Evolutionary conservation across 2,329 filamentous ascomycete genomes (phyloP), one percentile per base, ranked within the genome.

Genomic region (Trichoderma harzianum): DNA sequence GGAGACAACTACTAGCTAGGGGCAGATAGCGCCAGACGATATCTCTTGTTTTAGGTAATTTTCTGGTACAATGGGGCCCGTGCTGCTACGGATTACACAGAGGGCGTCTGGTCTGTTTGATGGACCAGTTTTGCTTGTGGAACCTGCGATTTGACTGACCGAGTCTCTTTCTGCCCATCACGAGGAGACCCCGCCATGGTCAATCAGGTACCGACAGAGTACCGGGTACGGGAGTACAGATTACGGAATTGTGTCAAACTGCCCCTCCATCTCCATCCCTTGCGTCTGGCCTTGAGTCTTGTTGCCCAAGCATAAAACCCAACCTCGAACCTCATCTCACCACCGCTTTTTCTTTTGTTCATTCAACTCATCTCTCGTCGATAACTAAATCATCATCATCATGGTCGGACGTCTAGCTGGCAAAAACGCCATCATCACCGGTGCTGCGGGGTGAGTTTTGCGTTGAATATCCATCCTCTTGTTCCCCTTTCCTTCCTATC

Each of bases 391-490:
- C 39, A 58, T 36, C 39, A 43, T 51, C 61, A 69, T 75, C 71
- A 76, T 78, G 74, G 74, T 79, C 64, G 87, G 87, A 76, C 87
- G 88, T 78, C 83, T 90, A 28, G 83, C 84, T 51, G 88, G 87
- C 81, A 90, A 90, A 82, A 90, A 89, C 79, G 86, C 87, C 80
- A 80, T 97, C 80, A 88, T 97, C 82, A 97, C 94, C 69, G 94
- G 94, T 79, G 94, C 92, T 75, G 94, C 91, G 78, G 93, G 93
- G 93, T 97, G 88, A 82, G 90, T 62, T 14, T 14, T 39, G 36
- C 3, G 16, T 39, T 47, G 32, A 16, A 24, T 30, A 8, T 26
- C 6, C 3, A 24, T 21, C 39, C 39, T 4, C 39, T 10, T 39
- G 36, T 39, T 39, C 55, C 39, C 28, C 18, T 18, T 30, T 14